Evolutionary conservation across 2,329 filamentous ascomycete species (phyloP).

Genomic region (Fusarium sarcochroum): DNA sequence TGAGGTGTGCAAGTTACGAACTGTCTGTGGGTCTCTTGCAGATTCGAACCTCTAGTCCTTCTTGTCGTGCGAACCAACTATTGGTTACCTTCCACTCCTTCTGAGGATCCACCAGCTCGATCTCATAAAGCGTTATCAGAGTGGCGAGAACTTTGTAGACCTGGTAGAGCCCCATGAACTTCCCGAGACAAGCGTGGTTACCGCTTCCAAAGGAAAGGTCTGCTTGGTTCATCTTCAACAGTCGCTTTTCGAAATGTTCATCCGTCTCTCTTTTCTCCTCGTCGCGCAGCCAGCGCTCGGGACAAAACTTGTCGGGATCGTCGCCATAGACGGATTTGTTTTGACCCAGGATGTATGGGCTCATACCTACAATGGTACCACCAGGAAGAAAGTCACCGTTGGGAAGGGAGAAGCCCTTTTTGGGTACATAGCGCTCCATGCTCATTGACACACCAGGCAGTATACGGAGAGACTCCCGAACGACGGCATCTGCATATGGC

Average conservation of each 20-base stretch:
- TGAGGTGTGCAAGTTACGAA: no score
- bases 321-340: constrained; percentile 58
- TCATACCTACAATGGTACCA: constrained; percentile 55
- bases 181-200: constrained; percentile 59
- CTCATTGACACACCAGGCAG: constrained; percentile 60
- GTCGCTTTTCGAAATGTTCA: constrained; percentile 45
- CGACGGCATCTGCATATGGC: constrained; percentile 54
- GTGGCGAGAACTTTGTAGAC: constrained; percentile 63
- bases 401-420: constrained; percentile 52
- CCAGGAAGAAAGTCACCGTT: constrained; percentile 51
- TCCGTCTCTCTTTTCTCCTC: constrained; percentile 42
- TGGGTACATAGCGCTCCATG: constrained; percentile 62
- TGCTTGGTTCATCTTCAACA: constrained; percentile 53
- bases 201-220: constrained; percentile 60
- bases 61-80: constrained; percentile 35
- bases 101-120: constrained; percentile 41
- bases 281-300: constrained; percentile 55
- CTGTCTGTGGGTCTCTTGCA: constrained; percentile 10
- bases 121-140: constrained; percentile 58
- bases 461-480: constrained; percentile 63
- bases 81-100: constrained; percentile 46
- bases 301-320: constrained; percentile 59
- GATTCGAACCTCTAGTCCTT: constrained; percentile 14
- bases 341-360: constrained; percentile 53
- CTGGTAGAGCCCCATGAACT: constrained; percentile 57